phyloP scores from a whole-genome alignment of 2,329 filamentous ascomycete species.

The Penicillium polonicum region DNA sequence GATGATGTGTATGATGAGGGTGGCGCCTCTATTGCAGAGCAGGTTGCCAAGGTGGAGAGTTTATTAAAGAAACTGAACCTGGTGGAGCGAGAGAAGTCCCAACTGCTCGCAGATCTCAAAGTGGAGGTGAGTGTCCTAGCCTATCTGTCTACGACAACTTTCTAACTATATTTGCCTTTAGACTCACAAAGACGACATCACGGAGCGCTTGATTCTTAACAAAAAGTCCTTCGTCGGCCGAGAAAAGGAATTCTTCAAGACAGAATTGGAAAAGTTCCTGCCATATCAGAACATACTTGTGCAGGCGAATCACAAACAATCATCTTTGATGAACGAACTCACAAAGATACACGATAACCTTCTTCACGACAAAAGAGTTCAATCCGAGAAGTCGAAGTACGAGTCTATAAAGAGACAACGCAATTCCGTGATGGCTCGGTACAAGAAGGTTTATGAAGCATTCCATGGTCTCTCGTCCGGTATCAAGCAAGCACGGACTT shows the following conservation, averaged over 20 bases:
- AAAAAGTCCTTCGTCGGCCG: constrained; percentile 94
- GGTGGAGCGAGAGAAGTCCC: constrained; percentile 85
- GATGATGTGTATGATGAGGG: constrained; percentile 88
- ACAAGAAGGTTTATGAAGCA: constrained; percentile 87
- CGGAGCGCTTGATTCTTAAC: constrained; percentile 93
- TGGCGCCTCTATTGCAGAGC: constrained; percentile 76
- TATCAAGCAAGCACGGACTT: constrained; percentile 80
- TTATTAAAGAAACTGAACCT: constrained; percentile 86
- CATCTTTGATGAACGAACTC: constrained; percentile 89
- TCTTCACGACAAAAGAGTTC: constrained; percentile 88
- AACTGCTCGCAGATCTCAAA: constrained; percentile 94
- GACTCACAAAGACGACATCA: constrained; percentile 96
- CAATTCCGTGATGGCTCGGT: constrained; percentile 76
- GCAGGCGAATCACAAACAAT: constrained; percentile 94
- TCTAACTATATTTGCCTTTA: constrained; percentile 38
- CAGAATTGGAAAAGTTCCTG: constrained; percentile 95
- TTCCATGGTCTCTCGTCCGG: constrained; percentile 88
- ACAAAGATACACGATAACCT: constrained; percentile 82
- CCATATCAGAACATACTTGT: constrained; percentile 87
- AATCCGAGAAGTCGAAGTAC: constrained; percentile 92
- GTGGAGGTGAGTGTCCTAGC: constrained; percentile 69
- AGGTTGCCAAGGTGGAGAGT: constrained; percentile 85
- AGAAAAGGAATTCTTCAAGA: constrained; percentile 87
- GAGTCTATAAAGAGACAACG: constrained; percentile 82
- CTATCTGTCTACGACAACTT: not conserved